Evolutionary conservation across 345 rosid species (phyloP).

Genomic region (Pelargonium nanum): DNA sequence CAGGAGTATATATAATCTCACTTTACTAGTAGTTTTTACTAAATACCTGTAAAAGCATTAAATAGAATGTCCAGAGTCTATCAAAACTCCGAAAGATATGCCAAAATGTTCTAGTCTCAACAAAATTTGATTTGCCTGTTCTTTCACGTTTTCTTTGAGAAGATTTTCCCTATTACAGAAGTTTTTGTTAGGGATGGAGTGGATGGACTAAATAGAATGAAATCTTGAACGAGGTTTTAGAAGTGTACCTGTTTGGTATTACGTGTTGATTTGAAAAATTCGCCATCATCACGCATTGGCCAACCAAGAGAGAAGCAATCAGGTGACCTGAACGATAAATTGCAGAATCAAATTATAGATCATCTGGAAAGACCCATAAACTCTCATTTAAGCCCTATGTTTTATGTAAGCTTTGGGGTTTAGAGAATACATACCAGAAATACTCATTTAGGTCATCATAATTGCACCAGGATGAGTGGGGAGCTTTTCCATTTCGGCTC

Average conservation of each 20-base stretch:
- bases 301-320: conserved; percentile 99
- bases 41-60: conserved; percentile 76
- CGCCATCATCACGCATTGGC: conserved; percentile 99
- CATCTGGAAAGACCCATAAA: neutral
- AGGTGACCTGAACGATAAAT: conserved; percentile 48
- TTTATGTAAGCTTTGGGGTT: conserved; percentile 1
- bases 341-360: conserved; percentile 12
- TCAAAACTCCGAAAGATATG: conserved; percentile 93
- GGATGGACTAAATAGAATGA: neutral
- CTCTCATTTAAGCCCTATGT: neutral
- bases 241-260: conserved; percentile 34
- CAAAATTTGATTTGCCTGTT: conserved; percentile 88
- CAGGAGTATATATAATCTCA: conserved; percentile 10
- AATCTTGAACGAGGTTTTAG: neutral
- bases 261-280: conserved; percentile 72
- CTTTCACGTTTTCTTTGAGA: conserved; percentile 33
- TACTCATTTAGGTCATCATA: conserved; percentile 97
- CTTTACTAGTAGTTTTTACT: no score
- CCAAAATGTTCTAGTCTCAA: conserved; percentile 92
- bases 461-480: conserved; percentile 87
- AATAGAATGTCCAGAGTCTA: conserved; percentile 84
- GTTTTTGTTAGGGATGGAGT: conserved; percentile 7
- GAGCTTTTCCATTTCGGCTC: conserved; percentile 64
- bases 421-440: conserved; percentile 60
- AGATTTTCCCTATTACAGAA: conserved; percentile 48